Evolutionary conservation across 331 rosid genomes (phyloP), one percentile per base, ranked within the genome.

Genomic region (Malus hybrid): DNA sequence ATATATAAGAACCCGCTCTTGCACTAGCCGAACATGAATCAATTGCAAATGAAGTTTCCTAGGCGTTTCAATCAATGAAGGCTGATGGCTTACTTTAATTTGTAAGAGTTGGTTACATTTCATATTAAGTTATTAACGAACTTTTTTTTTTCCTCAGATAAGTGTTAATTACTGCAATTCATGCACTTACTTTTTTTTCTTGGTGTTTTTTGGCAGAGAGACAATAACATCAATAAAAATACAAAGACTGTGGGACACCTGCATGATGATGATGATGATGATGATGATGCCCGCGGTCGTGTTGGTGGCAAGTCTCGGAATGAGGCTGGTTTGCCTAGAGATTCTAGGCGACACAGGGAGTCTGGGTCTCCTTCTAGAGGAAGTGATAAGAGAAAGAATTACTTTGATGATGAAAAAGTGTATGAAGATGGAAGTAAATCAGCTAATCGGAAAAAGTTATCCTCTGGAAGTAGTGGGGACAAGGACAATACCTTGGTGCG

Each of bases 41-140:
- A 87, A 79, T 87, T 93, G 89, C 95, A 84, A 87, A 90, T 86
- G 97, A 93, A 80, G 96, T 91, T 92, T 90, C 75, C 88, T 91
- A 92, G 97, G 97, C 96, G 96, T 92, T 87, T 83, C 99, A 88
- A 80, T 82, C 98, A 89, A 74, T 85, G 97, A 87, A 92, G 98
- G 89, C 93, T 86, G 87, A 83, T 82, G 96, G 91, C 97, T 92
- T 90, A 78, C 96, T 80, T 92, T 92, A 79, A 90, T 95, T 92
- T 89, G 99, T 92, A 95, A 95, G 99, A 92, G 89, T 92, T 90
- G 86, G 98, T 87, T 93, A 86, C 58, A 82, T 75, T 84, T 83
- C 81, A 44, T 66, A 66, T 52, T 52, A 52, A 5, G 57, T 52
- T 52, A 16, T 72, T 58, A 82, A 78, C 58, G 50, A 70, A 68